These are phyloP conservation scores for Fusarium brevicatenulatum DNA, from an alignment of 2,329 filamentous ascomycete genomes.

Conservation along the genomic window DNA sequence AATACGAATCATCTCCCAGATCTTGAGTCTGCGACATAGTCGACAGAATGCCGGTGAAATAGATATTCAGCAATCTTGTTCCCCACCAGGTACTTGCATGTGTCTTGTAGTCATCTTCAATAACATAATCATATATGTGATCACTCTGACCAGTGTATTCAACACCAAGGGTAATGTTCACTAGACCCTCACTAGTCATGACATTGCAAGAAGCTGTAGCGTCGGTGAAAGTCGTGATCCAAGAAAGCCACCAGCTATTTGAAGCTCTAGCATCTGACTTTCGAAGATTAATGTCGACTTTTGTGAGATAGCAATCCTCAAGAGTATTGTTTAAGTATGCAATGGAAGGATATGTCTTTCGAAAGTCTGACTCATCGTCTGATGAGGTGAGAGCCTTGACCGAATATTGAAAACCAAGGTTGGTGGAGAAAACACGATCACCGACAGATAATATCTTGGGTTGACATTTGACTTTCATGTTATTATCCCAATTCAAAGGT, in stretches of 20 bases:
- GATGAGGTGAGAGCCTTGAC: slow-evolving; percentile 3
- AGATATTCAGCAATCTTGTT: slow-evolving; percentile 18
- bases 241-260: slow-evolving; percentile 15
- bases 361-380: background rate
- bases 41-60: slow-evolving; percentile 6
- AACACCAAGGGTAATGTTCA: slow-evolving; percentile 17
- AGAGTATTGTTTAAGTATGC: slow-evolving; percentile 19
- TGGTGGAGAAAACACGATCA: slow-evolving; percentile 20
- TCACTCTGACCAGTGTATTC: slow-evolving; percentile 3
- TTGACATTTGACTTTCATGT: slow-evolving; percentile 11
- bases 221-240: background rate
- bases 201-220: slow-evolving; percentile 16
- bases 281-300: background rate
- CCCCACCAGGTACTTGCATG: slow-evolving; percentile 30
- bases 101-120: slow-evolving; percentile 13
- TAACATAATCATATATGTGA: slow-evolving; percentile 16
- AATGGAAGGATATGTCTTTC: background rate
- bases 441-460: slow-evolving; percentile 21
- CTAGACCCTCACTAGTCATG: background rate
- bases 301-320: slow-evolving; percentile 3
- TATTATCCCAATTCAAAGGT: slow-evolving; percentile 17
- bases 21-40: slow-evolving; percentile 13
- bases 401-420: slow-evolving; percentile 8
- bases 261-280: background rate
- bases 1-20: background rate